Evolutionary conservation across 108 stramenopile genomes (phyloP).

Genomic region (Epithemia pelagica): DNA sequence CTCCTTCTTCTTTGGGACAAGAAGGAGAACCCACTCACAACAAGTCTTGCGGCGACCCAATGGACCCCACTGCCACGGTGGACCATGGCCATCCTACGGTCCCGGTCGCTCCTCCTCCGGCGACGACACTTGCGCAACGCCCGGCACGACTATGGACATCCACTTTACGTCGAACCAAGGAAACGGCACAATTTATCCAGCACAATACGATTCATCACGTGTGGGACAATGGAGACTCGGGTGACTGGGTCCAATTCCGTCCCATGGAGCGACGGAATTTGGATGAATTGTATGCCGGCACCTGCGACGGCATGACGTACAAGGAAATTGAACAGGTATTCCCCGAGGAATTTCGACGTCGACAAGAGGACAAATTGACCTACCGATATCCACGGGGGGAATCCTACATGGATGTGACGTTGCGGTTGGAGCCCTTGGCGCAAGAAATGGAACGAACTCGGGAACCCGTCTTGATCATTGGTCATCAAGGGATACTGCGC

Average conservation of each 20-base stretch:
- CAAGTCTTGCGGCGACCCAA: not conserved
- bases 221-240: constrained; percentile 73
- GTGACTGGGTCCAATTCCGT: constrained; percentile 84
- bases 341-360: constrained; percentile 90
- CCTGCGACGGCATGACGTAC: constrained; percentile 93
- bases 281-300: constrained; percentile 93
- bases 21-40: too few species aligned
- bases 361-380: constrained; percentile 91
- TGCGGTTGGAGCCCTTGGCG: constrained; percentile 94
- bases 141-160: constrained; percentile 95
- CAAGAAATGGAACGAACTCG: constrained; percentile 97
- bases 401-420: constrained; percentile 97
- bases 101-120: too few species aligned
- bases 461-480: constrained; percentile 95
- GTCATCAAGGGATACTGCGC: constrained; percentile 94
- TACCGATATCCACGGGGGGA: constrained; percentile 91
- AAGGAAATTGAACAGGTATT: constrained; percentile 90
- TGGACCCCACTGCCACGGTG: not conserved
- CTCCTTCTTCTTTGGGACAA: not conserved
- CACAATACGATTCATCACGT: constrained; percentile 46
- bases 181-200: constrained; percentile 90
- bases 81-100: not conserved
- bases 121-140: not conserved
- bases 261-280: constrained; percentile 76
- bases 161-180: constrained; percentile 91